These are phyloP conservation scores for Leishmania major DNA, from an alignment of 208 protist species.

Conservation along the genomic window DNA sequence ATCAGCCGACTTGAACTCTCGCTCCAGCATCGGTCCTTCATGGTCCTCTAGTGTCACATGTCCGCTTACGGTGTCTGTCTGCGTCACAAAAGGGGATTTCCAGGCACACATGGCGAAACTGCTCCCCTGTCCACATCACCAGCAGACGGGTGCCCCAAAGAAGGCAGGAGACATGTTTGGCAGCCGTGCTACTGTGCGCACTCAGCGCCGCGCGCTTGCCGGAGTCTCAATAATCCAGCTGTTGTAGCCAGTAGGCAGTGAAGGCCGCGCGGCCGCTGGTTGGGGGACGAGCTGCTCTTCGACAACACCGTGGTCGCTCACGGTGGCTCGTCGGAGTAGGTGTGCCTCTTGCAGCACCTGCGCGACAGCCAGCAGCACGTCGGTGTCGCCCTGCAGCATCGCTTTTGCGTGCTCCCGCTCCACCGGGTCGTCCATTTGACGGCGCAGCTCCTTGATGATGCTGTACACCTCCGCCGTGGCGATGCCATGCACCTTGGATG, in stretches of 20 bases:
- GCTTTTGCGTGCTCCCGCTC: conserved; percentile 50
- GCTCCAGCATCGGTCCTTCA: neutral
- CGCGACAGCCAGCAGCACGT: conserved; percentile 62
- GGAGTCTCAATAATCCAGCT: conserved; percentile 59
- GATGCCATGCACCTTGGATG: conserved; percentile 57
- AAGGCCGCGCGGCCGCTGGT: conserved; percentile 46
- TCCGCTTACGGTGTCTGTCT: neutral
- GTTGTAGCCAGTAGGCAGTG: conserved; percentile 57
- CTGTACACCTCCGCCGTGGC: conserved; percentile 64
- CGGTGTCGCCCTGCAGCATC: conserved; percentile 66
- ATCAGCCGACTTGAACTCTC: neutral
- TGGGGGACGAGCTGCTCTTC: conserved; percentile 54
- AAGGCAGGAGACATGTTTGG: neutral
- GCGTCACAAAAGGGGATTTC: neutral
- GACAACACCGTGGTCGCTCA: conserved; percentile 41
- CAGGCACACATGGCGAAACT: neutral
- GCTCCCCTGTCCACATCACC: neutral
- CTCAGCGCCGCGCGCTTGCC: conserved; percentile 8
- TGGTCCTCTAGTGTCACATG: neutral
- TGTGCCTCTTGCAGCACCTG: conserved; percentile 73
- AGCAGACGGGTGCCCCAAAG: neutral
- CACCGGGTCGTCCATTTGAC: conserved; percentile 60
- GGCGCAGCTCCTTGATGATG: conserved; percentile 66
- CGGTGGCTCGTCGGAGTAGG: conserved; percentile 44
- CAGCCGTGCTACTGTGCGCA: neutral